Evolutionary conservation across 2,329 filamentous ascomycete genomes (phyloP), one percentile per base, ranked within the genome.

Genomic region (Ophiosphaerella narmari): DNA sequence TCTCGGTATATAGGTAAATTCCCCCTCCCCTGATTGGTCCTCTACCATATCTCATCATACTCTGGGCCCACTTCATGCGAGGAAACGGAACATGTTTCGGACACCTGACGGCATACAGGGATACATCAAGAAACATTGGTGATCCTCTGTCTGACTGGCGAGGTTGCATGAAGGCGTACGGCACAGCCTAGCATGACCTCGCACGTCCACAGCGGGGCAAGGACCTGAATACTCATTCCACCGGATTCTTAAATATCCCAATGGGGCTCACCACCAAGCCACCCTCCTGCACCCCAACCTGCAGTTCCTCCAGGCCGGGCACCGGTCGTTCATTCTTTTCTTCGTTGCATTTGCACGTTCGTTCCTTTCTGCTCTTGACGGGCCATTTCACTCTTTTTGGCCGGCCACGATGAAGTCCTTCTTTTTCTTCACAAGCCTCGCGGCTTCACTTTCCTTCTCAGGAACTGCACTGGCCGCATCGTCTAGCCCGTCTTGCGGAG

Each of bases 1-100:
- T 29, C 26, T 29, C 18, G 18, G 18, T 21, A 21, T 21, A 21
- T 4, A 4, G 18, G 18, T 21, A 21, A 4, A 21, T 21, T 21
- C 4, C 18, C 18, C 18, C 18, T 21, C 26, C 7, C 26, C 26
- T 29, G 26, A 29, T 29, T 29, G 6, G 26, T 29, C 26, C 26
- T 29, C 26, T 2, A 29, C 11, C 26, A 11, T 3, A 14, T 18
- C 16, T 48, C 33, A 16, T 41, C 11, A 37, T 18, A 14, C 32
- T 39, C 11, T 18, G 7, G 39, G 13, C 26, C 24, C 39, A 16
- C 24, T n/a, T 23, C 39, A 47, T 50, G 35, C 48, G 32, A 59
- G 50, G 57, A 59, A 59, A 57, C 56, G 34, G 63, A 65, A 68
- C 63, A 63, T 66, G 66, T 68, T 68, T 67, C 62, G 58, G 57